A percentile compares a stretch with the other conserved stretches of the same genome.
Evolutionary conservation across 2,329 filamentous ascomycete genomes (phyloP).

Genomic region (Clarireedia homoeocarpa): DNA sequence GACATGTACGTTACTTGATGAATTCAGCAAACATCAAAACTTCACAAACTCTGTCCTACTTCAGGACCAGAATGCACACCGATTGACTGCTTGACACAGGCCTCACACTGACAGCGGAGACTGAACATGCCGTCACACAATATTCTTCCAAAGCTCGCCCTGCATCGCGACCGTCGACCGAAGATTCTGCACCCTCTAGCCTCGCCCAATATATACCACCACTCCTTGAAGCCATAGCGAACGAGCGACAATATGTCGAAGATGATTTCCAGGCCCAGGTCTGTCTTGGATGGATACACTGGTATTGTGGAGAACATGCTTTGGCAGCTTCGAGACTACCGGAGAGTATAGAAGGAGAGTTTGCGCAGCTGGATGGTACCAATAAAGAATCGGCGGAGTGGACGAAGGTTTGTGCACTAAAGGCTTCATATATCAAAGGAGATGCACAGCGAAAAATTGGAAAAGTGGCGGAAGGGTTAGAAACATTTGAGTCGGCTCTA

Average conservation of each 20-base stretch:
- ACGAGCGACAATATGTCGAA: constrained; percentile 44
- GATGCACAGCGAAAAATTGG: constrained; percentile 46
- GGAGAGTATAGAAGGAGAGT: constrained; percentile 48
- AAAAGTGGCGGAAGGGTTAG: constrained; percentile 50
- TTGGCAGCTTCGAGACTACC: constrained; percentile 56
- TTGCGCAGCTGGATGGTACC: constrained; percentile 44
- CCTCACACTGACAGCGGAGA: constrained; percentile 61
- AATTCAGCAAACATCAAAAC: background rate
- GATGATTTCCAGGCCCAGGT: constrained; percentile 72
- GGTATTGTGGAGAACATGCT: constrained; percentile 62
- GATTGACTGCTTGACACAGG: constrained; percentile 39
- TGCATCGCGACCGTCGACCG: constrained; percentile 18
- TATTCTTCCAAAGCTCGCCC: constrained; percentile 28
- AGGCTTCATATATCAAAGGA: constrained; percentile 70
- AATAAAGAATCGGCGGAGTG: constrained; percentile 54
- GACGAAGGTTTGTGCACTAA: constrained; percentile 76
- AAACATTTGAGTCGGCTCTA: constrained; percentile 58
- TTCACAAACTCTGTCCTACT: background rate
- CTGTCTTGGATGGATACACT: constrained; percentile 80
- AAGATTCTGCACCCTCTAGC: constrained; percentile 17
- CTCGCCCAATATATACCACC: constrained; percentile 27
- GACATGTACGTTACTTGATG: constrained; percentile 56
- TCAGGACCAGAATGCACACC: background rate
- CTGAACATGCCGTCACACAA: constrained; percentile 57
- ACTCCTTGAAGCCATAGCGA: constrained; percentile 49